Conservation (phyloP, 2,329 filamentous ascomycete genomes). For the Trichoderma sp. region DNA sequence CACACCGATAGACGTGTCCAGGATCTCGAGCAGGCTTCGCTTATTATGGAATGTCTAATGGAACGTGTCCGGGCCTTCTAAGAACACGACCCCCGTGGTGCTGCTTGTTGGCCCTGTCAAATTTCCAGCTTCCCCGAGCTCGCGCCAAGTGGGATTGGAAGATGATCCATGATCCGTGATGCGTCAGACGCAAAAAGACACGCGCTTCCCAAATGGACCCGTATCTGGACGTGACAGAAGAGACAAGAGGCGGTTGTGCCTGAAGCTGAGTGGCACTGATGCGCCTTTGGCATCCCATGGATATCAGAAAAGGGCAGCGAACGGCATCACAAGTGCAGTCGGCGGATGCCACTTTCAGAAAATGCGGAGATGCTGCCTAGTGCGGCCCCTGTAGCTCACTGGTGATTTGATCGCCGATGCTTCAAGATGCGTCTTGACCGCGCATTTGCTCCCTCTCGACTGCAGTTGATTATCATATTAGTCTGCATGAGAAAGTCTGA, state of each 20-base stretch:
- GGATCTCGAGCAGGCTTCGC: not conserved
- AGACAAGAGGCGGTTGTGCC: not conserved
- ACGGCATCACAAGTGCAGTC: not conserved
- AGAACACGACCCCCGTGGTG: not conserved
- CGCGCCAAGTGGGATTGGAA: not conserved
- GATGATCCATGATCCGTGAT: not conserved
- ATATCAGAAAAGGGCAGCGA: not conserved
- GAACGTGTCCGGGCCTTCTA: not conserved
- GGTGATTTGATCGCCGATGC: not conserved
- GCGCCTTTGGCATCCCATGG: too few relatives aligned
- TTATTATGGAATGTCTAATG: conserved; percentile 10
- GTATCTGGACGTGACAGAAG: not conserved
- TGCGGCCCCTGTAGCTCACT: not conserved
- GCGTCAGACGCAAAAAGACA: not conserved
- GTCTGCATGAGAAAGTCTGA: not conserved
- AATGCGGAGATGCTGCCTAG: conserved; percentile 15
- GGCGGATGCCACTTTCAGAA: conserved; percentile 6
- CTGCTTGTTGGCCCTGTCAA: not conserved
- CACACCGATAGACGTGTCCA: conserved; percentile 2
- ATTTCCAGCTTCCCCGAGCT: not conserved
- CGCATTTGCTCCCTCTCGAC: not conserved
- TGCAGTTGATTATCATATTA: not conserved
- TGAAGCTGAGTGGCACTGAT: not conserved
- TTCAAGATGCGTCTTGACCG: not conserved
- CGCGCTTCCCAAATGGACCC: not conserved